Base-by-base conservation (phyloP, 202 grass and related monocot species). In the Schoenoplectus tabernaemontani region DNA sequence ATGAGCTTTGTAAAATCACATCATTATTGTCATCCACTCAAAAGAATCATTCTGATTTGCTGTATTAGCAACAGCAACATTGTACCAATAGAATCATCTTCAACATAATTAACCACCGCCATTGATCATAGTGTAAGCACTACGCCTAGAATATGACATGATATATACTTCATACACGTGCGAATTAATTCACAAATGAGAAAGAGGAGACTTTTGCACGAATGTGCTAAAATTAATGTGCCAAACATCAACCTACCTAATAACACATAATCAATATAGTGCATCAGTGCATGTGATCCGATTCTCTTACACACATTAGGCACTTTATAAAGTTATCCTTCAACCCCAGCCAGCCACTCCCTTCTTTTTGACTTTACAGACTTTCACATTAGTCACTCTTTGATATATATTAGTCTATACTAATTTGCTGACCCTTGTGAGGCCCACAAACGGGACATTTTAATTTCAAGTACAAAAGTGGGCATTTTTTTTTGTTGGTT, bases 271-370 rank as follows among this genome's bases (percentile, higher is more conserved):
- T 28, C 43, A 72, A 7, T 74, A n/a, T n/a, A n/a, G n/a, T n/a
- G n/a, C n/a, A n/a, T n/a, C n/a, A n/a, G 70, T 74, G 70, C 70
- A 74, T 54, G 70, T 74, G 70, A 74, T 74, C 54, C 70, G 70
- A 74, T 74, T 74, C 70, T 53, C 70, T 48, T 71, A 48, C 68
- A 72, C 43, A 5, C 23, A 72, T 72, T 72, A 48, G 43, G 22
- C n/a, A 23, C 68, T 36, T 54, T 74, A 53, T 74, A 74, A 51
- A 74, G 70, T 74, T 44, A 74, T 74, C 70, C 70, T 54, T 74
- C n/a, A 74, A 74, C 26, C 70, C 70, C 23, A 74, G 70, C 70
- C 46, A 33, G 70, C 70, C 70, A 74, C n/a, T 23, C 65, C 20
- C 30, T 44, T 33, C 44, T 19, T 74, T 74, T 74, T 74, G 44